Percentiles rank a stretch among this genome's conserved stretches.
Evolutionary conservation across 2,329 filamentous ascomycete species (phyloP).

Genomic region (Colletotrichum gloeosporioides): DNA sequence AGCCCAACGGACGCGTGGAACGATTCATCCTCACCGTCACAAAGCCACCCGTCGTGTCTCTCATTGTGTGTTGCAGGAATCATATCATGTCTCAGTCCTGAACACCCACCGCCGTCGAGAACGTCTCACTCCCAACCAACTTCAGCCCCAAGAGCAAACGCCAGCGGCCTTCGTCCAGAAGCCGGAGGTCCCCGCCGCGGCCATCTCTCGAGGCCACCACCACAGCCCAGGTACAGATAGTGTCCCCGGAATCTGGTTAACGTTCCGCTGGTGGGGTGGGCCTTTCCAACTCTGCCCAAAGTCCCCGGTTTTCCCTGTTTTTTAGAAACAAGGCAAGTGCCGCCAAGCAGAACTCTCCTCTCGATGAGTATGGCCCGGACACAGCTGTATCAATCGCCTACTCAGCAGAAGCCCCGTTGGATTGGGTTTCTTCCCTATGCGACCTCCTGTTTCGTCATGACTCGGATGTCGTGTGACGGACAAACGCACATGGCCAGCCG

Average conservation of each 20-base stretch:
- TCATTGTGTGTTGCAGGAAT: not conserved
- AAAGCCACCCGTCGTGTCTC: not conserved
- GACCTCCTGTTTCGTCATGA: not conserved
- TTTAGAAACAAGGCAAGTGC: not conserved
- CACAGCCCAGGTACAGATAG: not conserved
- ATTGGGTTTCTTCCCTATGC: not conserved
- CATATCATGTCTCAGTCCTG: not conserved
- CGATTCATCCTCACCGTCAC: not conserved
- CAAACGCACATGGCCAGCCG: not conserved
- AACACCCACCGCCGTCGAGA: not conserved
- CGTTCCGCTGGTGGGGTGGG: not conserved
- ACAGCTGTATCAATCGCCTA: not conserved
- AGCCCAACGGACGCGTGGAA: not conserved
- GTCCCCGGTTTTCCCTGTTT: not conserved
- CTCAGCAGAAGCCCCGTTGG: not conserved
- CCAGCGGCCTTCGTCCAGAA: not conserved
- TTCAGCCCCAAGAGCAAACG: not conserved
- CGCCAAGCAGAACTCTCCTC: not conserved
- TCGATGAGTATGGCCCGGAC: not conserved
- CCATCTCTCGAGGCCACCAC: not conserved
- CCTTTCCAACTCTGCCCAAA: not conserved
- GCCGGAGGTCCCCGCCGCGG: not conserved
- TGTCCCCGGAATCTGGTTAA: conserved; percentile 3
- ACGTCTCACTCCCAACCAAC: not conserved
- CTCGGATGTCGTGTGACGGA: not conserved